Percentiles rank a stretch among this genome's conserved stretches.
Conservation (phyloP, 108 stramenopile species). For the Nitzschia sp. region DNA sequence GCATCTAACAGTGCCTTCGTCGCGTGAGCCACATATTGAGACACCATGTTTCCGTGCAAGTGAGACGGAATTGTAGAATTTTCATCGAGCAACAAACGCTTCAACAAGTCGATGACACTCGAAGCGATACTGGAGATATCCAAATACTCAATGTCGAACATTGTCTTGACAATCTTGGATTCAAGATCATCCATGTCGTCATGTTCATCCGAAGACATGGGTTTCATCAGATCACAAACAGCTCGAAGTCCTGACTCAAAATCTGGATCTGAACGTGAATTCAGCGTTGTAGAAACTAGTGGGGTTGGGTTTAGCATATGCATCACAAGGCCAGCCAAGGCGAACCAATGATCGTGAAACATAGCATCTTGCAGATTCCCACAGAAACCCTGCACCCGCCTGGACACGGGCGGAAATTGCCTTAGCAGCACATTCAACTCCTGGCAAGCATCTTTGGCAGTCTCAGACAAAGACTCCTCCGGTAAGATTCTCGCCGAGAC, state of each 20-base stretch:
- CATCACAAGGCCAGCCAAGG: neutral
- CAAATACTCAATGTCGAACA: conserved; percentile 3
- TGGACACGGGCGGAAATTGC: neutral
- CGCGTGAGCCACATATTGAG: conserved; percentile 16
- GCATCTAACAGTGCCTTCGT: conserved; percentile 18
- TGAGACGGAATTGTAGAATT: neutral
- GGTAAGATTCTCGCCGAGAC: conserved; percentile 3
- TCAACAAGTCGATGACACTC: neutral
- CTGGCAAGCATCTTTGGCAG: neutral
- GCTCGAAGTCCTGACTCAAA: conserved; percentile 1
- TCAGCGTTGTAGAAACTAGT: neutral
- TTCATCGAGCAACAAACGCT: neutral
- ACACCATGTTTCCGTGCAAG: neutral
- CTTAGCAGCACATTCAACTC: conserved; percentile 9
- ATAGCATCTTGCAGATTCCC: neutral
- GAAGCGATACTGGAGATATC: neutral
- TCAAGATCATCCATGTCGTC: conserved; percentile 1
- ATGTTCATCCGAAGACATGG: neutral
- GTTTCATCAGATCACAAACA: neutral
- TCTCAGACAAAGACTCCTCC: neutral
- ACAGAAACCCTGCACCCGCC: neutral
- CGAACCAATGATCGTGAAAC: neutral
- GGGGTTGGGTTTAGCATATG: neutral
- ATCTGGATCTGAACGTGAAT: neutral
- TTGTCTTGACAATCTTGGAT: neutral